Percentiles rank a stretch among this genome's conserved stretches.
Evolutionary conservation across 345 rosid genomes (phyloP).

Genomic region (Excoecaria agallocha): DNA sequence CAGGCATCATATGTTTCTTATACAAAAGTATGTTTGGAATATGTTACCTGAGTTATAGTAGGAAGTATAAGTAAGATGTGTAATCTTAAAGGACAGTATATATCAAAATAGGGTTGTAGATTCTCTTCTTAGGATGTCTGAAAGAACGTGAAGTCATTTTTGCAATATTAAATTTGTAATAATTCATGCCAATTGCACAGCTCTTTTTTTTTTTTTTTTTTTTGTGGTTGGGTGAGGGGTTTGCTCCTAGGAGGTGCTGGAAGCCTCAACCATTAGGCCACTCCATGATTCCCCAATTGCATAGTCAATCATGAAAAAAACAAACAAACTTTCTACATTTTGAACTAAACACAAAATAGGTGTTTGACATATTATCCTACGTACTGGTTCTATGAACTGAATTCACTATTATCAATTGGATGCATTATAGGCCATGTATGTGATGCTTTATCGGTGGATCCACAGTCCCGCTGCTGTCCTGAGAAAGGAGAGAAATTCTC

Average conservation of each 20-base stretch:
- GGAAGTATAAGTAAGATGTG: neutral
- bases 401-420: neutral
- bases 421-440: constrained; percentile 70
- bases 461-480: constrained; percentile 77
- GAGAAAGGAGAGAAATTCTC: constrained; percentile 76
- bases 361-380: neutral
- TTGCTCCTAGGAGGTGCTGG: too few relatives aligned
- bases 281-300: neutral
- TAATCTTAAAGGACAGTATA: neutral
- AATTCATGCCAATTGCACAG: neutral
- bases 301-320: neutral
- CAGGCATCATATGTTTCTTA: neutral
- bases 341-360: neutral
- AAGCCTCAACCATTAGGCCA: too few relatives aligned
- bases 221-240: too few relatives aligned
- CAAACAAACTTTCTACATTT: neutral
- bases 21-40: neutral
- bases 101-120: neutral
- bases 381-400: constrained; percentile 1
- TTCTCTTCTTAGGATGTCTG: neutral
- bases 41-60: neutral
- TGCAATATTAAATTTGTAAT: neutral
- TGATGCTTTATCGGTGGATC: constrained; percentile 73
- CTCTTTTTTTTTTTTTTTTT: too few relatives aligned
- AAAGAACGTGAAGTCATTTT: neutral